Evolutionary conservation across 495 filamentous ascomycete genomes (phyloP).

Genomic region (Aspergillus nidulans): DNA sequence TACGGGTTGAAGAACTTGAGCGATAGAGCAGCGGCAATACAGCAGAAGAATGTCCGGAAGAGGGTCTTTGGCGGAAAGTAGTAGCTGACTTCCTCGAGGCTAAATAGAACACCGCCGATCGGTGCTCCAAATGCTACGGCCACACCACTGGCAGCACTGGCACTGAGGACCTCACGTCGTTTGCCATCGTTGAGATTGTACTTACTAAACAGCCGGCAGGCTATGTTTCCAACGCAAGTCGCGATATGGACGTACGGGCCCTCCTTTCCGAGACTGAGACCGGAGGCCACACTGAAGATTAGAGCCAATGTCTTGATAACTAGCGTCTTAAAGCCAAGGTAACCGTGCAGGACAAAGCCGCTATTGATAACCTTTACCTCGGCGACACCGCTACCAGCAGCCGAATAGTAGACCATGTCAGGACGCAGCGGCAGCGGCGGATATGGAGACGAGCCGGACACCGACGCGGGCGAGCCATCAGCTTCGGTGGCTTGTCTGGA

Average conservation of each 20-base stretch:
- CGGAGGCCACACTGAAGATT: conserved; percentile 85
- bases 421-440: conserved; percentile 36
- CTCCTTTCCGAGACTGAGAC: conserved; percentile 91
- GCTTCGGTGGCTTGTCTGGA: conserved; percentile 35
- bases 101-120: conserved; percentile 89
- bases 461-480: conserved; percentile 38
- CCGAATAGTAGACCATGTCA: conserved; percentile 91
- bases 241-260: conserved; percentile 97
- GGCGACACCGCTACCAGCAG: conserved; percentile 92
- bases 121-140: conserved; percentile 94
- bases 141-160: conserved; percentile 87
- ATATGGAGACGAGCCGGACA: conserved; percentile 21
- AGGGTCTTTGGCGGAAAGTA: conserved; percentile 98
- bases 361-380: conserved; percentile 97
- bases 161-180: conserved; percentile 86
- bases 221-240: conserved; percentile 92
- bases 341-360: conserved; percentile 95
- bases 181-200: conserved; percentile 92
- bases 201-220: conserved; percentile 85
- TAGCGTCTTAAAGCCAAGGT: conserved; percentile 84
- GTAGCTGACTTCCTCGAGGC: conserved; percentile 91
- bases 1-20: conserved; percentile 95
- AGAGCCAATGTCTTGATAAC: conserved; percentile 80
- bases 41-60: conserved; percentile 97
- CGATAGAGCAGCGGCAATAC: conserved; percentile 84